Evolutionary conservation across 768 basidiomycete genomes (phyloP).

Genomic region (Ephemerocybe angulata): DNA sequence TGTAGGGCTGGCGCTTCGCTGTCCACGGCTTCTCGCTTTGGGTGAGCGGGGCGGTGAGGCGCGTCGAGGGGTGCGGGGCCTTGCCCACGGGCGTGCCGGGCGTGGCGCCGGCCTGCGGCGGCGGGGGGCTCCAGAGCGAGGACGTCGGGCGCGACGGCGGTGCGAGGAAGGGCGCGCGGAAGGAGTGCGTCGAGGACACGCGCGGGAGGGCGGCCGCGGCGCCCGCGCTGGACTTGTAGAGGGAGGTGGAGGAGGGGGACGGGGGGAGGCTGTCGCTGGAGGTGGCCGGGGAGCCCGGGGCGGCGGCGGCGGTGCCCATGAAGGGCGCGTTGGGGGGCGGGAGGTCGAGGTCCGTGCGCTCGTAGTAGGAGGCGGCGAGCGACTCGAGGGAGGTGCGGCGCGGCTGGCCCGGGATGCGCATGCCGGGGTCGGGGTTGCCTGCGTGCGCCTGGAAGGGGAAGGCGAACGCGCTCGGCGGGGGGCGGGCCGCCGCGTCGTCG

Average conservation of each 20-base stretch:
- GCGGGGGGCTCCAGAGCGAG: conserved; percentile 62
- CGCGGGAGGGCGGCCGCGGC: conserved; percentile 36
- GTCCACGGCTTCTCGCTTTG: conserved; percentile 63
- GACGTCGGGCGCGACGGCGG: conserved; percentile 65
- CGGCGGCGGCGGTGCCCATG: conserved; percentile 28
- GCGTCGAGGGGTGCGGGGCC: conserved; percentile 45
- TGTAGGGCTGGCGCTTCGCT: conserved; percentile 32
- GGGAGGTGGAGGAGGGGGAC: conserved; percentile 25
- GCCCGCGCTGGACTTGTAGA: conserved; percentile 46
- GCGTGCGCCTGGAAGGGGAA: conserved; percentile 61
- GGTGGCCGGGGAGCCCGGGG: background rate
- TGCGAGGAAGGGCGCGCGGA: conserved; percentile 67
- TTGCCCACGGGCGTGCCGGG: no score
- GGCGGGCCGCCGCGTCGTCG: background rate
- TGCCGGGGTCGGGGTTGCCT: conserved; percentile 63
- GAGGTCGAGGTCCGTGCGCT: conserved; percentile 24
- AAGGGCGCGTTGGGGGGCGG: conserved; percentile 49
- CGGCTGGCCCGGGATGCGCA: conserved; percentile 30
- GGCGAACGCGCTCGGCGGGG: conserved; percentile 34
- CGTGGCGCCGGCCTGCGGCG: no score
- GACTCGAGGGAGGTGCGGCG: conserved; percentile 45
- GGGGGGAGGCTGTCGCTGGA: conserved; percentile 22
- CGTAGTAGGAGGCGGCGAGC: conserved; percentile 26
- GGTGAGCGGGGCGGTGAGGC: conserved; percentile 48
- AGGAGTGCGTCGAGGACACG: conserved; percentile 42